phyloP scores from a whole-genome alignment of 805 yeast genomes.

The Naumovozyma castellii region DNA sequence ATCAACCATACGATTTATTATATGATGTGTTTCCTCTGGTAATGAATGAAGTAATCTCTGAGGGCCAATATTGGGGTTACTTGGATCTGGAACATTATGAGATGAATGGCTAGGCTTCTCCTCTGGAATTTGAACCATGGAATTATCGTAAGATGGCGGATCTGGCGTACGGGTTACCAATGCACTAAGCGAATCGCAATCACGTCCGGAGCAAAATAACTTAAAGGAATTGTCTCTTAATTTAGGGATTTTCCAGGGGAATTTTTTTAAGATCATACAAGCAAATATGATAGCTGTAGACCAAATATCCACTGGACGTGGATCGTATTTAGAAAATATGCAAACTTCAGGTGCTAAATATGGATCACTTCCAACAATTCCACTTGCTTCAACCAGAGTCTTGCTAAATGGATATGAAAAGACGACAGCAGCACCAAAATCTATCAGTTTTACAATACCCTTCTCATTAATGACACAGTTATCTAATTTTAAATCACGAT shows the following conservation, averaged over 20 bases:
- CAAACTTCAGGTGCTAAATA: conserved; percentile 88
- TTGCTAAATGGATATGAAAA: conserved; percentile 78
- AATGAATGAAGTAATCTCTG: conserved; percentile 60
- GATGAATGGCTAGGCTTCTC: conserved; percentile 1
- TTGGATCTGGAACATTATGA: conserved; percentile 33
- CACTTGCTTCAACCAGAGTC: conserved; percentile 64
- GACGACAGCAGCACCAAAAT: conserved; percentile 89
- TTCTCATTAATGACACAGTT: conserved; percentile 78
- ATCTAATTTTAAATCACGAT: conserved; percentile 84
- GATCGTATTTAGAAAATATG: conserved; percentile 73
- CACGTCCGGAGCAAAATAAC: conserved; percentile 65
- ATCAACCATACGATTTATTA: conserved; percentile 69
- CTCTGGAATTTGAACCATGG: conserved; percentile 4
- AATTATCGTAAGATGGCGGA: conserved; percentile 31
- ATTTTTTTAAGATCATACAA: conserved; percentile 83
- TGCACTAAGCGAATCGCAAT: conserved; percentile 58
- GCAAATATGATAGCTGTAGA: conserved; percentile 84
- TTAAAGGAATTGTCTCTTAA: conserved; percentile 73
- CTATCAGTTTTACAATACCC: conserved; percentile 84
- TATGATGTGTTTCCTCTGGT: conserved; percentile 57
- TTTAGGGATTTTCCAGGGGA: conserved; percentile 93
- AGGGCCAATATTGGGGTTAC: conserved; percentile 65
- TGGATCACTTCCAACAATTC: conserved; percentile 84
- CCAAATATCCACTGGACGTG: conserved; percentile 92
- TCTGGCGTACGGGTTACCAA: conserved; percentile 47